Conservation (phyloP, 2,329 filamentous ascomycete species). For the Trichoderma afroharzianum region DNA sequence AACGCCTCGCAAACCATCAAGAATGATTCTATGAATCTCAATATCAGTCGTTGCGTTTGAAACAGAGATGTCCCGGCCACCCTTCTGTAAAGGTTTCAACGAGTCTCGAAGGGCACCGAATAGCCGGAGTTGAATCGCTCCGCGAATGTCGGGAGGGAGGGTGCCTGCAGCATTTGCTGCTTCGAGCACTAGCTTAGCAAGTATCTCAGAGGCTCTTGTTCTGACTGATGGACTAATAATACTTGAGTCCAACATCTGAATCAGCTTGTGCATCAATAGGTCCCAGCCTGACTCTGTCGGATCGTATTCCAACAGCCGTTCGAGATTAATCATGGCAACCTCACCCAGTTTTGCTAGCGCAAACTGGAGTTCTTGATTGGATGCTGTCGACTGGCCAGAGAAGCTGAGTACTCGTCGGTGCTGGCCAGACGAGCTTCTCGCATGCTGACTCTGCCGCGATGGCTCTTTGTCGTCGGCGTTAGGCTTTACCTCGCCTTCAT, state of each 20-base stretch:
- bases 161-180: conserved; percentile 54
- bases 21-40: conserved; percentile 74
- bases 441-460: conserved; percentile 24
- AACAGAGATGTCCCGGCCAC: conserved; percentile 51
- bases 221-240: conserved; percentile 51
- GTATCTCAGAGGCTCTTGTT: conserved; percentile 59
- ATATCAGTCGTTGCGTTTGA: conserved; percentile 62
- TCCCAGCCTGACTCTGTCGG: conserved; percentile 73
- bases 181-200: conserved; percentile 57
- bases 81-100: conserved; percentile 51
- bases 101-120: conserved; percentile 63
- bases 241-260: conserved; percentile 46
- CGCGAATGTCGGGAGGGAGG: conserved; percentile 48
- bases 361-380: conserved; percentile 61
- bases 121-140: conserved; percentile 67
- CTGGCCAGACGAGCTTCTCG: conserved; percentile 38
- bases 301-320: conserved; percentile 65
- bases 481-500: conserved; percentile 25
- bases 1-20: conserved; percentile 77
- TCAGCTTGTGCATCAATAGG: conserved; percentile 56
- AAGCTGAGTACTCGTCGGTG: conserved; percentile 47
- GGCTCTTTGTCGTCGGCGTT: conserved; percentile 22
- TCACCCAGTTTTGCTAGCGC: conserved; percentile 72
- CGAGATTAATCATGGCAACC: conserved; percentile 69
- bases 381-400: conserved; percentile 44